Evolutionary conservation across 345 rosid genomes (phyloP).

Genomic region (Mallotus nudiflorus): DNA sequence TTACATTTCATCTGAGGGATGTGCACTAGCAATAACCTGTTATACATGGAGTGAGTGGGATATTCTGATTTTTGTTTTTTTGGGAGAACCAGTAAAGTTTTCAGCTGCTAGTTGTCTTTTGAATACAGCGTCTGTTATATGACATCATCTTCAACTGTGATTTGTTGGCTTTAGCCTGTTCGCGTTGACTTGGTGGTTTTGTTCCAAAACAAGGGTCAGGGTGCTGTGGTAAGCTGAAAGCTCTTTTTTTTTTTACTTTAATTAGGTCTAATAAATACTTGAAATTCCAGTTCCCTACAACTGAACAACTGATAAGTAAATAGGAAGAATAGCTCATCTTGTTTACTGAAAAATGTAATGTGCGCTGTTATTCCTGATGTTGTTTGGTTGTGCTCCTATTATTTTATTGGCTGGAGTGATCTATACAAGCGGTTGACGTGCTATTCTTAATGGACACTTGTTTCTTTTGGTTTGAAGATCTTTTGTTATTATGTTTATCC

Average conservation of each 20-base stretch:
- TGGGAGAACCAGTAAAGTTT: constrained; percentile 1
- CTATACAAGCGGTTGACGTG: not conserved
- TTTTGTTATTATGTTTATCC: not conserved
- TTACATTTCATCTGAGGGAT: not conserved
- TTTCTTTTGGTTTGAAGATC: not conserved
- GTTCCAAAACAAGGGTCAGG: not conserved
- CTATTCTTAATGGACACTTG: not conserved
- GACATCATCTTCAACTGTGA: not conserved
- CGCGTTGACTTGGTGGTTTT: not conserved
- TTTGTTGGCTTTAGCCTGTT: not conserved
- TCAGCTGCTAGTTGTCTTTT: not conserved
- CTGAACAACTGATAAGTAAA: not conserved
- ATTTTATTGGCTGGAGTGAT: not conserved
- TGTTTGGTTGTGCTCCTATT: not conserved
- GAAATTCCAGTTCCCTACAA: too few species aligned
- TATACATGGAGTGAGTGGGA: not conserved
- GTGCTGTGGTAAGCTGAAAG: not conserved
- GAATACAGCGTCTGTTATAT: not conserved
- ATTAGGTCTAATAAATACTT: not conserved
- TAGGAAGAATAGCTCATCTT: not conserved
- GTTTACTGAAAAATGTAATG: too few species aligned
- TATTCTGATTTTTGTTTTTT: not conserved
- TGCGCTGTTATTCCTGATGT: not conserved
- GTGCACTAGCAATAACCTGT: not conserved
- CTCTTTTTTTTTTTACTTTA: not conserved